These are phyloP conservation scores for Russula emetica DNA, from an alignment of 768 basidiomycete genomes.

Conservation along the genomic window DNA sequence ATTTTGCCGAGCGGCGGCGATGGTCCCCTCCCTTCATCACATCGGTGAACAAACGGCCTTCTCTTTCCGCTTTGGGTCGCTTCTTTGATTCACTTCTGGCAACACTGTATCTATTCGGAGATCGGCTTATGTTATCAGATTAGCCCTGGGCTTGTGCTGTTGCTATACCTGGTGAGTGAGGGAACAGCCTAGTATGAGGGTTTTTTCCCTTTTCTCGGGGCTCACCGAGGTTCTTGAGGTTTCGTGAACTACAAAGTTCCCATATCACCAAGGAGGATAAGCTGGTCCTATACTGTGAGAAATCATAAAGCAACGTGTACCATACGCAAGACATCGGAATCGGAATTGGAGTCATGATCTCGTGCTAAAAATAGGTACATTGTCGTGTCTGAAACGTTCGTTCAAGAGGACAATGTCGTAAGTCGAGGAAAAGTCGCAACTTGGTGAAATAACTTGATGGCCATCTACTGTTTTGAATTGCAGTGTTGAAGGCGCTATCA, in stretches of 20 bases:
- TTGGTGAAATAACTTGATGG: background rate
- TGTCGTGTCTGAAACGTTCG: background rate
- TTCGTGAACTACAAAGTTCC: background rate
- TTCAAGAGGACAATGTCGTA: background rate
- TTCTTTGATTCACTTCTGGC: background rate
- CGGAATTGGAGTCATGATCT: background rate
- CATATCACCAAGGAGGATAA: background rate
- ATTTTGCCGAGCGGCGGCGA: background rate
- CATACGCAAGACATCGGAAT: background rate
- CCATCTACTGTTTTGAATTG: background rate
- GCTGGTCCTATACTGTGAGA: background rate
- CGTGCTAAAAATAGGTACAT: background rate
- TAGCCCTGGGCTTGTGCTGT: background rate
- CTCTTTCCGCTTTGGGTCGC: background rate
- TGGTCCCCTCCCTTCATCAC: background rate
- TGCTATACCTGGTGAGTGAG: too few relatives aligned
- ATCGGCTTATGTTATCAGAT: background rate
- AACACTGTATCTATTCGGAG: background rate
- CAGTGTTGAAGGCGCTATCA: background rate
- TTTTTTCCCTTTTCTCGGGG: background rate
- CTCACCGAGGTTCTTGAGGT: background rate
- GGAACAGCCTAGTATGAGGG: background rate
- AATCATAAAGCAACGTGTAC: background rate
- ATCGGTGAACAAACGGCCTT: background rate
- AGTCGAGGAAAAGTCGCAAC: background rate